Base-by-base conservation (phyloP, 2,329 filamentous ascomycete species). In the Corniculantispora saksenae region DNA sequence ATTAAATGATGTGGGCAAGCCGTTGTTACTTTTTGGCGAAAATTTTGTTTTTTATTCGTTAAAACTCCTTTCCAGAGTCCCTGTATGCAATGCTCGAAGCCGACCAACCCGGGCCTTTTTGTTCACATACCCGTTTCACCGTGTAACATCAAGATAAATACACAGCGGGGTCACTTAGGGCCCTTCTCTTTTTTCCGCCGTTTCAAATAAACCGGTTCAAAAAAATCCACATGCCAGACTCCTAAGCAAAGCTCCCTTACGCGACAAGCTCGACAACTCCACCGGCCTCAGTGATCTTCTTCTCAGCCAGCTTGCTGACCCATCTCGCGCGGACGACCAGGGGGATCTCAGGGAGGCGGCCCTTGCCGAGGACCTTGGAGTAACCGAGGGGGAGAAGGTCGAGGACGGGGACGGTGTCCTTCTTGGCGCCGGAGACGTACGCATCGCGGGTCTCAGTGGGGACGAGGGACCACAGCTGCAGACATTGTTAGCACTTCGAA, bases 351-450 rank as follows among this genome's bases (percentile, higher is more conserved):
- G 95, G 94, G 77, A 98, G 86, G 79, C 94, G 90, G 83, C 95
- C 95, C 90, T 99, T 99, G 81, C 95, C 96, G 80, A 99, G 91
- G 73, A 99, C 89, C 87, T 99, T 99, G 79, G 93, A 92, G 90
- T 98, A 99, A 75, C 96, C 95, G 82, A 97, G 91, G 76, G 93
- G 87, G 71, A 98, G 91, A 81, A 99, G 92, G 86, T 99, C 94
- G 86, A 99, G 90, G 79, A 99, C 95, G 79, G 95, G 95, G 70
- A 94, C 93, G 80, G 92, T 97, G 82, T 97, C 93, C 81, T 89
- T 89, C 84, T 93, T 92, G 73, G 81, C 79, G 81, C 91, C 89
- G 77, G 83, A 82, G 77, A 97, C 81, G 88, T 98, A 98, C 82
- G 93, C 89, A 58, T 97, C 93, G 78, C 96, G 94, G 81, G 92